Percentiles rank a stretch among this genome's conserved stretches.
Conservation (phyloP, 2,329 filamentous ascomycete genomes). For the Neobulgaria alba region DNA sequence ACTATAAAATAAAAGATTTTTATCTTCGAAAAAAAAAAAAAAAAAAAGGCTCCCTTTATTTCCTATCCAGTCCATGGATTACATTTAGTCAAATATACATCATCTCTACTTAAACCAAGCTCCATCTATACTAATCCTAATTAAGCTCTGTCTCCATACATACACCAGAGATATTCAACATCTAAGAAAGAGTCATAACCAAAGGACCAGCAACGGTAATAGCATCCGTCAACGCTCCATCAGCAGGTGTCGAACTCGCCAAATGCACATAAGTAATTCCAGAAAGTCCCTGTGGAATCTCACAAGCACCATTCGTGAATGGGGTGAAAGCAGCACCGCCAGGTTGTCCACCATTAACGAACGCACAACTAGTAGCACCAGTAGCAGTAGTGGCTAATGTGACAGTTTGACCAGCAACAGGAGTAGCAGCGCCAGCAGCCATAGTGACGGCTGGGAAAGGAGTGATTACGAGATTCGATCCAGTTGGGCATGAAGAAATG, state of each 20-base stretch:
- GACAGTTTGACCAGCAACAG: conserved; percentile 35
- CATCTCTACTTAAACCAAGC: conserved; percentile 3
- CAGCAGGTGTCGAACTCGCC: conserved; percentile 43
- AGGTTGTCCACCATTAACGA: conserved; percentile 50
- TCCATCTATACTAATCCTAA: not conserved
- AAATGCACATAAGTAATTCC: conserved; percentile 62
- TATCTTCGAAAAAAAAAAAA: too few species aligned
- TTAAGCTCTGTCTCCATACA: too few species aligned
- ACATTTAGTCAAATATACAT: too few species aligned
- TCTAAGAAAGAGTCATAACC: conserved; percentile 37
- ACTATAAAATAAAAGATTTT: too few species aligned
- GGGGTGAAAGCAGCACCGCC: conserved; percentile 52
- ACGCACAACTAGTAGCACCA: conserved; percentile 53
- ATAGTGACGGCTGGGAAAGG: conserved; percentile 53
- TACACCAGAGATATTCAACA: too few species aligned
- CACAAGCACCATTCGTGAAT: conserved; percentile 48
- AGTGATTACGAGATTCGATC: conserved; percentile 53
- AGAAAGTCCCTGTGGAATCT: conserved; percentile 50
- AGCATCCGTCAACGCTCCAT: conserved; percentile 47
- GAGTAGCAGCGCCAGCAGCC: conserved; percentile 34
- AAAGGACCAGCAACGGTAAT: conserved; percentile 59
- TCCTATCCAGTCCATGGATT: too few species aligned
- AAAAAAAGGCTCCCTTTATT: too few species aligned
- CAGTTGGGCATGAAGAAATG: conserved; percentile 60
- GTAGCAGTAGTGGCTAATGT: conserved; percentile 43